Base-by-base conservation (phyloP, 2,329 filamentous ascomycete genomes). In the Erysiphe pulchra region DNA sequence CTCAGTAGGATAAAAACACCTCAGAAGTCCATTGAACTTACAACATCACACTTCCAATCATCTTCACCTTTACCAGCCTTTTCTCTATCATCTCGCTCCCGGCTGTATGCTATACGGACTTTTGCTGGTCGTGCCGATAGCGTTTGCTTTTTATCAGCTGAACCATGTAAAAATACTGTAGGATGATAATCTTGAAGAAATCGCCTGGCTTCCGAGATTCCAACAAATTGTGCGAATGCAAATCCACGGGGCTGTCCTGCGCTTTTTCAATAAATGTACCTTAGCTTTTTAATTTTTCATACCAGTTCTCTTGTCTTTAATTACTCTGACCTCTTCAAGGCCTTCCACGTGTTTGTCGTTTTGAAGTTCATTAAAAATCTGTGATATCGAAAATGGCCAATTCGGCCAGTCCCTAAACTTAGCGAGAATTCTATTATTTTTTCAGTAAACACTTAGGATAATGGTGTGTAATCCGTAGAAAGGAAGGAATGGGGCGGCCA, bases 221-320 rank as follows among this genome's bases (percentile, higher is more conserved):
- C 63, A 33, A 58, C 55, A 52, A 74, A 74, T 48, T 67, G 65
- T 37, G 71, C 63, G 56, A 74, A 74, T 4, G 68, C 70, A 54
- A 73, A 66, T 49, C 66, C 63, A 48, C 69, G 64, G 24, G 70
- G 71, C 49, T 65, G 56, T 50, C 68, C 70, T 73, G 33, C 4
- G 48, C 44, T 17, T 36, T 24, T 13, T 42, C 20, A 42, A 12
- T n/a, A 12, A 2, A 12, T 30, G 1, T 13, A 44, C 20, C 13
- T 14, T 24, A 40, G 17, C n/a, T 3, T 31, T 2, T n/a, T 42
- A 42, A 30, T 13, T 34, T 33, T 17, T 20, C 16, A 12, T 42
- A 73, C 70, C 71, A 17, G 69, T 73, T 49, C 69, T 66, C 47
- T 69, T 65, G 52, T 74, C 70, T 48, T 69, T 67, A 52, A 74